Evolutionary conservation across 108 stramenopile species (phyloP).

Genomic region (Schizochytrium sp.): DNA sequence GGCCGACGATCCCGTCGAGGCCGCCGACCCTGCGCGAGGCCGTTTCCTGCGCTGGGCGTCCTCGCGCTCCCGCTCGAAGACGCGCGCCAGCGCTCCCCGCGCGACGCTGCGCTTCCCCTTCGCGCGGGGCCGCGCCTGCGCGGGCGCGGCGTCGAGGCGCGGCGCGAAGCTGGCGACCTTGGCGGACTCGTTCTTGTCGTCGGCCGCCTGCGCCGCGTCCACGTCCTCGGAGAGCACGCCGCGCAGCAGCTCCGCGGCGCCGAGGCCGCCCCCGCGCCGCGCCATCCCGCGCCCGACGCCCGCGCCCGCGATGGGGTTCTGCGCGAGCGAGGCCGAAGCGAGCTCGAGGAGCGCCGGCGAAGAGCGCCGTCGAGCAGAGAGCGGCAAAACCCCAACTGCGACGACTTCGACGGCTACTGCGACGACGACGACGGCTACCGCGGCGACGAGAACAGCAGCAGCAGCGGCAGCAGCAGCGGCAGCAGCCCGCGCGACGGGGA

Average conservation of each 20-base stretch:
- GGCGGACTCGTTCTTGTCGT: background rate
- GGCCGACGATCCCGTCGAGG: background rate
- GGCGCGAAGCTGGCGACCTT: background rate
- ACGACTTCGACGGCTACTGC: too few species aligned
- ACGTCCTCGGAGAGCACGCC: background rate
- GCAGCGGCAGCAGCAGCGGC: too few species aligned
- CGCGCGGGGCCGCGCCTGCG: background rate
- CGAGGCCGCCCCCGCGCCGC: background rate
- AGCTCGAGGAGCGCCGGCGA: too few species aligned
- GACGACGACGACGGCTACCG: too few species aligned
- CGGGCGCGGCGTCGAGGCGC: background rate
- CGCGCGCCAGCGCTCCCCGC: background rate
- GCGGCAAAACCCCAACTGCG: too few species aligned
- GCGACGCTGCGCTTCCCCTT: background rate
- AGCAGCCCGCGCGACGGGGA: too few species aligned
- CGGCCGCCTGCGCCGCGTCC: background rate
- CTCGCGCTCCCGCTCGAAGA: background rate
- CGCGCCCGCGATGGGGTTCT: too few species aligned
- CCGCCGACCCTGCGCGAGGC: background rate
- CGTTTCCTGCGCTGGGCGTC: background rate
- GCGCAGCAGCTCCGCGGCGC: background rate
- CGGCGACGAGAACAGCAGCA: too few species aligned
- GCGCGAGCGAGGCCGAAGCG: too few species aligned
- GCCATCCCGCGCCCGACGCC: background rate
- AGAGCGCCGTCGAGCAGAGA: too few species aligned